Percentiles rank a stretch among this genome's conserved stretches.
Evolutionary conservation across 1,284 basidiomycete species (phyloP).

Genomic region (Cryptococcus depauperatus): DNA sequence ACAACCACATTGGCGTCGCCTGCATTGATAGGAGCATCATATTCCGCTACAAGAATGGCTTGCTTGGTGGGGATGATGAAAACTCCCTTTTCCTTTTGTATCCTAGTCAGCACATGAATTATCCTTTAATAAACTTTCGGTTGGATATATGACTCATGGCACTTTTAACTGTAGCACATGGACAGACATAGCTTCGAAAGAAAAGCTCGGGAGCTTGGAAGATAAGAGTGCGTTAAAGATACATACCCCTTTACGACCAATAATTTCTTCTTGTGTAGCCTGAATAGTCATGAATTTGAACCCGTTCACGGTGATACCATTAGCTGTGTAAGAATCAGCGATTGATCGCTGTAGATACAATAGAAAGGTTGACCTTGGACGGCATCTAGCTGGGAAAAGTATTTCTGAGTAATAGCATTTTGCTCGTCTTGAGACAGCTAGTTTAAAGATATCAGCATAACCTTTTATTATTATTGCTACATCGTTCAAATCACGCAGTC

Average conservation of each 20-base stretch:
- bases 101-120: conserved; percentile 1
- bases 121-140: neutral
- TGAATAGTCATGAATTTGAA: conserved; percentile 73
- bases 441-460: too few species aligned
- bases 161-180: neutral
- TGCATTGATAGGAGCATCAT: conserved; percentile 57
- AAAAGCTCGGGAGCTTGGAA: neutral
- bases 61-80: conserved; percentile 81
- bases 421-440: conserved; percentile 73
- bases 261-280: conserved; percentile 57
- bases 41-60: conserved; percentile 76
- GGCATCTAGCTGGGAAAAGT: conserved; percentile 50
- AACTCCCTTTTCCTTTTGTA: conserved; percentile 63
- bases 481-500: too few species aligned
- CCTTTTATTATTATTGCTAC: too few species aligned
- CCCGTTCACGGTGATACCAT: conserved; percentile 62
- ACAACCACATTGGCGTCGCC: conserved; percentile 65
- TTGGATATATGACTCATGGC: too few species aligned
- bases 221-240: neutral
- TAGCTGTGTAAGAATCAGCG: conserved; percentile 35
- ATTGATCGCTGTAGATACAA: neutral
- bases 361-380: conserved; percentile 46
- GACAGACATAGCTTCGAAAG: neutral
- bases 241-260: conserved; percentile 74
- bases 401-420: conserved; percentile 53